Evolutionary conservation across 768 basidiomycete genomes (phyloP), one percentile per base, ranked within the genome.

Genomic region (Boletellus emodensis): DNA sequence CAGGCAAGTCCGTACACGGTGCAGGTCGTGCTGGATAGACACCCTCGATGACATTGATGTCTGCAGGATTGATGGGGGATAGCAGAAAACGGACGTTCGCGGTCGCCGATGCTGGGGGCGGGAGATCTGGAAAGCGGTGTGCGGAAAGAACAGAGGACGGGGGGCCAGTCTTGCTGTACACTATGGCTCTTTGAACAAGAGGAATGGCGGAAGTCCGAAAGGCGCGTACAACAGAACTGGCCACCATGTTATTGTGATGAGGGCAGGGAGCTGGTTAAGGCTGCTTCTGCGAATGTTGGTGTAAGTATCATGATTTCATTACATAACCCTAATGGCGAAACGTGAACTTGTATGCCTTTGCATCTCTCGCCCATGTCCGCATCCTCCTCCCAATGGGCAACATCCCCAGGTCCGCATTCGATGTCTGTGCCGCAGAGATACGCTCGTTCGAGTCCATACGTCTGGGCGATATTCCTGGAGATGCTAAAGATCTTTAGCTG

Each of bases 341-440:
- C 60, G 90, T 90, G 87, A 85, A 84, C 62, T 75, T 76, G 44
- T 72, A 81, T 69, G 74, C 82, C 13, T 94, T 91, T 62, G 86
- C 84, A 22, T 88, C 90, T 17, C 80, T 95, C 41, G 93, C 90
- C 17, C 89, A 90, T 64, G 75, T 97, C 49, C 84, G 80, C 51
- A 79, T 98, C 42, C 80, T 98, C 17, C 69, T 96, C 14, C 94
- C 95, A 14, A 83, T 97, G 11, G 91, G 92, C 34, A 69, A 79
- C 8, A 88, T 96, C 55, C 72, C 81, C 1, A 75, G 76, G 37
- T 57, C 78, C n/a, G 72, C 78, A 2, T 96, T 89, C 63, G 83
- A 91, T 44, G 77, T 75, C 55, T 91, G 87, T 75, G 80, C 84
- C 6, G 68, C 76, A 30, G 83, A 93, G 58, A 82, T 98, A 49